Base-by-base conservation (phyloP, 225 moss, liverwort and hornwort species). In the Neckera pumila region DNA sequence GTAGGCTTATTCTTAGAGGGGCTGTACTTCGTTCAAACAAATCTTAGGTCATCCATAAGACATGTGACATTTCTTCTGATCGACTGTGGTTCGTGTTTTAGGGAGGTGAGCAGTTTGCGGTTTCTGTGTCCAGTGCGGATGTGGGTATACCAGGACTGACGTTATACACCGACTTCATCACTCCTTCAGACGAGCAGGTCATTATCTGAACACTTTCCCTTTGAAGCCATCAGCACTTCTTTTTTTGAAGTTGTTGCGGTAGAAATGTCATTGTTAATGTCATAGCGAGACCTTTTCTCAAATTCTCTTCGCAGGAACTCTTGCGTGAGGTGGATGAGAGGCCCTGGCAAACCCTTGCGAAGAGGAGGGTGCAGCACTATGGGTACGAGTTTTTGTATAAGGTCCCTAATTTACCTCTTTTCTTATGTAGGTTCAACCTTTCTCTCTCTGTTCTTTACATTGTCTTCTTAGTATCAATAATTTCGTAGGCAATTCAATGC, bases 311-410 rank as follows among this genome's bases (percentile, higher is more conserved):
- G 65, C 94, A 97, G 97, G 91, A 92, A n/a, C 90, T 99, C 62
- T 87, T 97, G 86, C 92, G 89, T n/a, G 93, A 93, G 91, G 95
- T 99, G 75, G 97, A 97, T 95, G 91, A 81, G 70, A 91, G 92
- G 86, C 94, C 95, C 79, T 99, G 99, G 99, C 96, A 95, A 94
- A 91, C 82, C 86, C 96, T 99, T 76, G 96, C 97, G 43, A 99
- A 94, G 86, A 94, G 99, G 94, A 96, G 99, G 92, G 99, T 99
- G 91, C 99, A 99, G 88, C 99, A 97, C 89, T 96, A 94, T 82
- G 99, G 99, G 92, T 99, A 97, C 93, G 96, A 99, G 94, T 99
- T 99, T 95, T 92, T 96, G 93, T 99, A 99, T 89, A 99, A 96
- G 97, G 96, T 99, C 90, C 89, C 89, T 86, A 86, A 90, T 92